Percentiles rank a stretch among this genome's conserved stretches.
Evolutionary conservation across 2,329 filamentous ascomycete species (phyloP).

Genomic region (Alternaria consortialis): DNA sequence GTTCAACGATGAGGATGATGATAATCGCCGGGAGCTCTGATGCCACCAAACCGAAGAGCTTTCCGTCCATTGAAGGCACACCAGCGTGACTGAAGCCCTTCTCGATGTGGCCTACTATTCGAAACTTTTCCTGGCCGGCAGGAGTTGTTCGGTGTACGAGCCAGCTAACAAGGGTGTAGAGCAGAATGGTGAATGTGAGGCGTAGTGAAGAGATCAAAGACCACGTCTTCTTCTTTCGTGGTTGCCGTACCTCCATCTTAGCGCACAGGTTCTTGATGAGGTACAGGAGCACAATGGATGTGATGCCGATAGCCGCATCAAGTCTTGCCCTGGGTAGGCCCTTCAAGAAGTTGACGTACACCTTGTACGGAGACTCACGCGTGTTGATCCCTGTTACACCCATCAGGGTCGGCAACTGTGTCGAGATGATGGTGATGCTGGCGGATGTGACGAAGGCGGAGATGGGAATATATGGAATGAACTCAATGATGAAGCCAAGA

Average conservation of each 20-base stretch:
- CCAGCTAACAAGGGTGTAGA: constrained; percentile 90
- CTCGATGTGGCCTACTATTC: constrained; percentile 77
- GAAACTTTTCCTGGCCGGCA: constrained; percentile 62
- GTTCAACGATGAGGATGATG: constrained; percentile 91
- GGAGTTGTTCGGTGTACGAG: constrained; percentile 68
- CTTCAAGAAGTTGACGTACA: constrained; percentile 84
- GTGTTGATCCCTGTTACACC: constrained; percentile 79
- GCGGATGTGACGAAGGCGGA: constrained; percentile 98
- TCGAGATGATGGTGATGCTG: constrained; percentile 84
- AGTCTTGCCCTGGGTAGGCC: constrained; percentile 71
- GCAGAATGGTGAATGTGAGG: constrained; percentile 84
- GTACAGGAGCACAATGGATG: constrained; percentile 80
- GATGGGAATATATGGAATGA: constrained; percentile 89
- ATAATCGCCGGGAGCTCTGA: constrained; percentile 80
- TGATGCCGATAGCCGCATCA: constrained; percentile 91
- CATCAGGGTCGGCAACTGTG: constrained; percentile 82
- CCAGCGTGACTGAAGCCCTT: constrained; percentile 82
- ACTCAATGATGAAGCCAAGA: constrained; percentile 88
- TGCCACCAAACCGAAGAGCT: constrained; percentile 72
- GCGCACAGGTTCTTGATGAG: constrained; percentile 64
- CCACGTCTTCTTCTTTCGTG: constrained; percentile 72
- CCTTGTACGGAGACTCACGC: constrained; percentile 78
- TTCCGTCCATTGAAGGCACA: constrained; percentile 70
- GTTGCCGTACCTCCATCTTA: constrained; percentile 71
- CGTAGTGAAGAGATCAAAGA: constrained; percentile 90